A percentile compares a stretch with the other conserved stretches of the same genome.
phyloP scores from a whole-genome alignment of 208 protist species.

The Trypanosoma congolense region DNA sequence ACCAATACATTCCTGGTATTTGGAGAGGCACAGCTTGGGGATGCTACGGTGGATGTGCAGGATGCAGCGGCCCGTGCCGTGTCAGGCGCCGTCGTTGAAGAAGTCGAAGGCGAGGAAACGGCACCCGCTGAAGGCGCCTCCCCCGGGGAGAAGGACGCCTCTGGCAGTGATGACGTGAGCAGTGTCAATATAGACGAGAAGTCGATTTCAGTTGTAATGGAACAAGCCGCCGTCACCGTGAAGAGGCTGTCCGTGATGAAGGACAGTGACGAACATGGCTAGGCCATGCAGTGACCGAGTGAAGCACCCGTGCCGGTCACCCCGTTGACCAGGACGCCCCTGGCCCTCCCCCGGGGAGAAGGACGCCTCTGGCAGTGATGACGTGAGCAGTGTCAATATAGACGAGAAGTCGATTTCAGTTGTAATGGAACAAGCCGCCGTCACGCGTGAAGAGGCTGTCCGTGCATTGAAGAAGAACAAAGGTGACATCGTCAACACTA shows the following conservation, averaged over 20 bases:
- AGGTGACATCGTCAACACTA: conserved; percentile 84
- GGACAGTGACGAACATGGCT: no score
- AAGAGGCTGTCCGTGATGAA: conserved; percentile 77
- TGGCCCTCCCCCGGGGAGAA: no score
- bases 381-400: conserved; percentile 59
- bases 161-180: conserved; percentile 49
- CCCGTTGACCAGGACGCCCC: no score
- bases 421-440: conserved; percentile 72
- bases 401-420: conserved; percentile 48
- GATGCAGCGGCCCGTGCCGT: conserved; percentile 69
- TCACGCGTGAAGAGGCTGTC: conserved; percentile 73
- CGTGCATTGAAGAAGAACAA: conserved; percentile 84
- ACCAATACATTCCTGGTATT: conserved; percentile 98
- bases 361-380: conserved; percentile 26
- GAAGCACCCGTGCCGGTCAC: neutral
- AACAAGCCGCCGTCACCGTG: conserved; percentile 65
- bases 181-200: conserved; percentile 72
- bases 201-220: conserved; percentile 46
- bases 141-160: neutral
- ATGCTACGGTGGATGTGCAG: conserved; percentile 57
- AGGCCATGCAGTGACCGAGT: no score
- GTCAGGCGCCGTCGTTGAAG: conserved; percentile 30
- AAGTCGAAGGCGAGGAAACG: conserved; percentile 5
- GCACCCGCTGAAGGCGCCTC: no score
- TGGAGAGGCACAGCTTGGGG: conserved; percentile 95